These are phyloP conservation scores for Aspergillus viridinutans DNA, from an alignment of 2,329 filamentous ascomycete species.

Conservation along the genomic window DNA sequence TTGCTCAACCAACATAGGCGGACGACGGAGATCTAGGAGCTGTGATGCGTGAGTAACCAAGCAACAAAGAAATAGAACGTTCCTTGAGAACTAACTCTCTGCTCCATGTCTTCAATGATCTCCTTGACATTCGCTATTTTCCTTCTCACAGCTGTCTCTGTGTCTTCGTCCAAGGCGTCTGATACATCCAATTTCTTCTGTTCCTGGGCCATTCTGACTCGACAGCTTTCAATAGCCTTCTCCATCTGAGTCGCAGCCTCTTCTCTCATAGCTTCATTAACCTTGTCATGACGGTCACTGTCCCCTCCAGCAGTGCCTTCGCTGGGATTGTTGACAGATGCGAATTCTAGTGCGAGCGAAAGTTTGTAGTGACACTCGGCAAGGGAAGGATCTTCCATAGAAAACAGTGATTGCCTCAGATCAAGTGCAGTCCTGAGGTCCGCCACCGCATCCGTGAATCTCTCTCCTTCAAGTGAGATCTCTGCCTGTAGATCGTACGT, in stretches of 20 bases:
- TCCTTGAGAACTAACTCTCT: constrained; percentile 42
- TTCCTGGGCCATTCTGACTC: constrained; percentile 52
- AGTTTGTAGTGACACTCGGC: constrained; percentile 97
- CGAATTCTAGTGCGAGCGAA: constrained; percentile 90
- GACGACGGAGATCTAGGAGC: constrained; percentile 54
- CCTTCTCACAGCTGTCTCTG: constrained; percentile 38
- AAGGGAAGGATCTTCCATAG: constrained; percentile 75
- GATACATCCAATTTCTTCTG: constrained; percentile 39
- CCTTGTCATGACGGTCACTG: constrained; percentile 33
- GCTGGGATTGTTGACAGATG: constrained; percentile 61
- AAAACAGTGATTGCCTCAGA: constrained; percentile 74
- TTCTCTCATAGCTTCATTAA: constrained; percentile 54
- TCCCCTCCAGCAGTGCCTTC: constrained; percentile 28
- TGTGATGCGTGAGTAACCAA: constrained; percentile 18
- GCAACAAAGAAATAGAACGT: background rate
- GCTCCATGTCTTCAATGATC: constrained; percentile 59
- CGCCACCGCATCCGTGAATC: constrained; percentile 80
- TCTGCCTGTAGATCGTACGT: constrained; percentile 92
- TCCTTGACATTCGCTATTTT: constrained; percentile 57
- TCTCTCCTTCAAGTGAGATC: constrained; percentile 94
- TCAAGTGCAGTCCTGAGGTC: constrained; percentile 75
- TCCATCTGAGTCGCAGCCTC: constrained; percentile 59
- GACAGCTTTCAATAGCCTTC: constrained; percentile 56
- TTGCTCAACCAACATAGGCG: constrained; percentile 47
- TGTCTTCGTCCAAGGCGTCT: constrained; percentile 40